These are phyloP conservation scores for Starmerella potacharoeniae DNA, from an alignment of 805 yeast genomes.

Conservation along the genomic window DNA sequence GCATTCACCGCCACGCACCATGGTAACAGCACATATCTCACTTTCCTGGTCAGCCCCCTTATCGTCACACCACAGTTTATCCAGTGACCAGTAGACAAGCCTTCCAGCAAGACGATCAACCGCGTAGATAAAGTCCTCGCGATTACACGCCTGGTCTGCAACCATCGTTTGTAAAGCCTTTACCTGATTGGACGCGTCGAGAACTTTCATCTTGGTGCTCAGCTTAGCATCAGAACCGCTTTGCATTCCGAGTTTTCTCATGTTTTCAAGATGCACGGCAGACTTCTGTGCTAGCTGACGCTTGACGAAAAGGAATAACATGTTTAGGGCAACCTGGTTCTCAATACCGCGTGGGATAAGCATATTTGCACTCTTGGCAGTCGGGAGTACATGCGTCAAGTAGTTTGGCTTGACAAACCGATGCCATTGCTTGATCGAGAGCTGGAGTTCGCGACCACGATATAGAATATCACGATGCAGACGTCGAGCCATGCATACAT, in stretches of 20 bases:
- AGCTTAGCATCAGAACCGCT: constrained; percentile 14
- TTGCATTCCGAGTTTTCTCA: constrained; percentile 44
- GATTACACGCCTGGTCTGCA: constrained; percentile 40
- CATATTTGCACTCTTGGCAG: constrained; percentile 69
- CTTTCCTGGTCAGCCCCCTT: constrained; percentile 28
- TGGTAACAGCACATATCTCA: constrained; percentile 58
- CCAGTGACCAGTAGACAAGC: constrained; percentile 58
- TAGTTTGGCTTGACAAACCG: constrained; percentile 87
- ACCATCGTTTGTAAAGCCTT: constrained; percentile 61
- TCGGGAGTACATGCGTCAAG: constrained; percentile 59
- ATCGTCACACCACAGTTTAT: constrained; percentile 28
- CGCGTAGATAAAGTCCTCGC: constrained; percentile 76
- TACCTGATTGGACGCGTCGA: constrained; percentile 46
- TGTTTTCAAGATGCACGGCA: constrained; percentile 49
- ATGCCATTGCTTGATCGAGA: constrained; percentile 84
- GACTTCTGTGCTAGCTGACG: constrained; percentile 61
- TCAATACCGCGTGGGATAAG: constrained; percentile 87
- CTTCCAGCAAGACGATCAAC: constrained; percentile 72
- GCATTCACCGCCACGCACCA: constrained; percentile 87
- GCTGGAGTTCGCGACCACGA: constrained; percentile 73
- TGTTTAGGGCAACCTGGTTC: constrained; percentile 63
- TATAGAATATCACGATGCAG: constrained; percentile 74
- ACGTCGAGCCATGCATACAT: constrained; percentile 81
- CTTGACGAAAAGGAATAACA: constrained; percentile 68
- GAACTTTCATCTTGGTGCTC: background rate